These are phyloP conservation scores for Xylaria arbuscula DNA, from an alignment of 2,329 filamentous ascomycete genomes.

Conservation along the genomic window DNA sequence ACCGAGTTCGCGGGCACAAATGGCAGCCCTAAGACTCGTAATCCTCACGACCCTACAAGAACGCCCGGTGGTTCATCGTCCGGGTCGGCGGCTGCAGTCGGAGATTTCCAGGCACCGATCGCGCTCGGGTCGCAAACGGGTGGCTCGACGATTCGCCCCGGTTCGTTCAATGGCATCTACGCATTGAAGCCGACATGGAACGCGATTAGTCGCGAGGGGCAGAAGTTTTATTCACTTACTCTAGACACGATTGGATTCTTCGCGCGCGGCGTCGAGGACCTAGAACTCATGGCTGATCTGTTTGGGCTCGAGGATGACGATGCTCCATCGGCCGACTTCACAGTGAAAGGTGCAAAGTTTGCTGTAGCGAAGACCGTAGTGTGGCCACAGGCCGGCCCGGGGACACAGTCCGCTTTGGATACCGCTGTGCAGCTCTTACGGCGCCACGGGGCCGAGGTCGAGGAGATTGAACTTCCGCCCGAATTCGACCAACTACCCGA, in stretches of 20 bases:
- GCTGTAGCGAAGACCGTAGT: constrained; percentile 65
- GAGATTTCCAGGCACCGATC: constrained; percentile 70
- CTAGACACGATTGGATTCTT: constrained; percentile 73
- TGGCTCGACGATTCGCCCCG: constrained; percentile 72
- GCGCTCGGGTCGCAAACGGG: constrained; percentile 74
- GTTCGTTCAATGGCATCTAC: constrained; percentile 72
- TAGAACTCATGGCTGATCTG: constrained; percentile 65
- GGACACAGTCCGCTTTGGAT: constrained; percentile 57
- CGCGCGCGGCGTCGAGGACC: constrained; percentile 66
- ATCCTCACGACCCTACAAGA: constrained; percentile 72
- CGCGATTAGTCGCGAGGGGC: constrained; percentile 69
- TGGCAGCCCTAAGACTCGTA: constrained; percentile 64
- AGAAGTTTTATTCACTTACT: constrained; percentile 67
- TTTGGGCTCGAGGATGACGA: constrained; percentile 67
- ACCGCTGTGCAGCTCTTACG: constrained; percentile 55
- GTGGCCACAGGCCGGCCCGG: constrained; percentile 60
- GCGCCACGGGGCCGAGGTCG: constrained; percentile 63
- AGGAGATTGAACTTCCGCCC: constrained; percentile 64
- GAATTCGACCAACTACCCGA: constrained; percentile 60
- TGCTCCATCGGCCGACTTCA: constrained; percentile 43
- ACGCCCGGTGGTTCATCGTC: constrained; percentile 76
- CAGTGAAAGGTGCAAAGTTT: constrained; percentile 62
- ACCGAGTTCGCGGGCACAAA: constrained; percentile 72
- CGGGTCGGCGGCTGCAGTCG: constrained; percentile 74
- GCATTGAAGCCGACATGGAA: constrained; percentile 75